Base-by-base conservation (phyloP, 805 yeast species). In the Candida michaelii region DNA sequence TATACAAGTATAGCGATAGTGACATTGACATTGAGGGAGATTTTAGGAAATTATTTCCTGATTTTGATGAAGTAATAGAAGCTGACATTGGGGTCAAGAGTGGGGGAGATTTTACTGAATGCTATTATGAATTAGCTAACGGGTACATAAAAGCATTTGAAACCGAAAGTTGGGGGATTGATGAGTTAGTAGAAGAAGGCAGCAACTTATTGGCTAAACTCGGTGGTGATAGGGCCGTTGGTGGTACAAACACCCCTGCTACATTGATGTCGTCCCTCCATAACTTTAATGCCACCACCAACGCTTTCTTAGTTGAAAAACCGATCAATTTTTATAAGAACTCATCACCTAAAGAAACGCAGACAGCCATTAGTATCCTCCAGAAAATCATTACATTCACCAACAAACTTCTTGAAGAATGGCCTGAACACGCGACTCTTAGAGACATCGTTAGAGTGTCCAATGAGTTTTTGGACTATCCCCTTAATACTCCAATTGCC, bases 381-480 rank as follows among this genome's bases (percentile, higher is more conserved):
- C 58, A 77, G 1, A 47, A 51, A 0, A 44, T 69, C 7, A 47
- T 57, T 30, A 45, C 44, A 5, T 50, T 54, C 12, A 79, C 80
- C 3, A 49, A 59, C 6, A 65, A 63, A 3, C 60, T 88, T 10
- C 59, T 84, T 10, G 63, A 62, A 18, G 79, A 82, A 55, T 93
- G 97, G 96, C 97, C 98, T 0, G 99, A 95, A 54, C 96, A 95
- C 68, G 93, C 93, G 0, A 89, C 96, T 0, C 65, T 93, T 39
- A 82, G 75, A 44, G 88, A 84, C 15, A 71, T 91, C 36, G 59
- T 68, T 29, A 67, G 83, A 46, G 79, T 83, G 7, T 76, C 85
- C 49, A 63, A 71, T 12, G 98, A 90, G 57, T 77, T 85, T 45
- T 60, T 85, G 43, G 61, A 62, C 3, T 83, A 71, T 53, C 78